Percentiles rank a stretch among this genome's conserved stretches.
Evolutionary conservation across 352 stramenopile species (phyloP).

Genomic region (Albugo candida): DNA sequence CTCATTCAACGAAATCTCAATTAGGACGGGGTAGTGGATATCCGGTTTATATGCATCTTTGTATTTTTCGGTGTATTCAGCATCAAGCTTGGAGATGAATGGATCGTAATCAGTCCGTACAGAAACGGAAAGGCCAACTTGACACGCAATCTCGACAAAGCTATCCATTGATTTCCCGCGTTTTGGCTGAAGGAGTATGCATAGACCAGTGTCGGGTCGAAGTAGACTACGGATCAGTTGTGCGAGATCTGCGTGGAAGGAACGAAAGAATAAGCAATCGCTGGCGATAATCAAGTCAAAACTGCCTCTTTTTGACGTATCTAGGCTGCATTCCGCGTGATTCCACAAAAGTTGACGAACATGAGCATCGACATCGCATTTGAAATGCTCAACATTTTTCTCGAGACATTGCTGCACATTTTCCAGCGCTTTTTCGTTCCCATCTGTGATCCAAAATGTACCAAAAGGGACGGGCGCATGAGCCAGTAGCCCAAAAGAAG

Average conservation of each 20-base stretch:
- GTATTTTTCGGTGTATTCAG: too few species aligned
- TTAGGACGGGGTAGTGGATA: too few species aligned
- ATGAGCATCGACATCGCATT: slow-evolving; percentile 6
- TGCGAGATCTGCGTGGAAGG: slow-evolving; percentile 60
- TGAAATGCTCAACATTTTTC: slow-evolving; percentile 20
- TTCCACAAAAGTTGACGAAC: slow-evolving; percentile 53
- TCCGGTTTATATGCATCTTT: too few species aligned
- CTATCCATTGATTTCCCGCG: slow-evolving; percentile 58
- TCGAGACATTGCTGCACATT: slow-evolving; percentile 45
- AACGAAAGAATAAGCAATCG: slow-evolving; percentile 77
- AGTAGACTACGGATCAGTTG: slow-evolving; percentile 44
- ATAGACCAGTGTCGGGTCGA: slow-evolving; percentile 17
- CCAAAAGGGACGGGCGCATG: slow-evolving; percentile 20
- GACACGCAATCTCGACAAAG: slow-evolving; percentile 25
- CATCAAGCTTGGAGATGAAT: too few species aligned
- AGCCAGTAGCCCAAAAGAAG: slow-evolving; percentile 33
- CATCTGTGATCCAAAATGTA: slow-evolving; percentile 44
- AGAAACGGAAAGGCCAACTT: too few species aligned
- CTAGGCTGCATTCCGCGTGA: slow-evolving; percentile 12
- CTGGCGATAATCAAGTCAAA: slow-evolving; percentile 69
- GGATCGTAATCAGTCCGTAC: too few species aligned
- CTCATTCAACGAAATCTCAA: too few species aligned
- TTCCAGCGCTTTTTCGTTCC: slow-evolving; percentile 40
- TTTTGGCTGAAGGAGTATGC: slow-evolving; percentile 54
- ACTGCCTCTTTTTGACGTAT: slow-evolving; percentile 11